Percentiles rank a stretch among this genome's conserved stretches.
Evolutionary conservation across 305 asterid genomes (phyloP).

Genomic region (Solanum chacoense): DNA sequence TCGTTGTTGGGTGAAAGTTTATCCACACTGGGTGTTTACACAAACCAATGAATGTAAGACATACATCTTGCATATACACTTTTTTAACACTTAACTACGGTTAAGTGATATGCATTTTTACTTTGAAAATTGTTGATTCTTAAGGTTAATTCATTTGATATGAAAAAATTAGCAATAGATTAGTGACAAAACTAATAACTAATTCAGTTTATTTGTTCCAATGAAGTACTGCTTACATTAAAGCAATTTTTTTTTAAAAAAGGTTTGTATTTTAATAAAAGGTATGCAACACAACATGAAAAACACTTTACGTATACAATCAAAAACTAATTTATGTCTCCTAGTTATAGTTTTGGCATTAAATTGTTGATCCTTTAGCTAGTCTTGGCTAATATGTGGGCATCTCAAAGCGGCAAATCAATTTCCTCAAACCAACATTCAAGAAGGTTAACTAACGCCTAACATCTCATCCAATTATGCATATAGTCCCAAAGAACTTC

Average conservation of each 20-base stretch:
- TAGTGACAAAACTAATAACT: too few relatives aligned
- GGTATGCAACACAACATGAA: not conserved
- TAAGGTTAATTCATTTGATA: not conserved
- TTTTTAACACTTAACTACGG: not conserved
- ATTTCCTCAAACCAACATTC: not conserved
- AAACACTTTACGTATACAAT: too few relatives aligned
- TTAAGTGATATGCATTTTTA: not conserved
- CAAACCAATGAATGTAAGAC: not conserved
- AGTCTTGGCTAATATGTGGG: not conserved
- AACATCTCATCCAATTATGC: not conserved
- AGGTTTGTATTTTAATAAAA: not conserved
- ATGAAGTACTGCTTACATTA: too few relatives aligned
- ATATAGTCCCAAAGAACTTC: not conserved
- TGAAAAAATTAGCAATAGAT: too few relatives aligned
- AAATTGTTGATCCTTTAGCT: not conserved
- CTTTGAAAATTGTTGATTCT: not conserved
- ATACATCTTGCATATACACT: not conserved
- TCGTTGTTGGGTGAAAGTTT: not conserved
- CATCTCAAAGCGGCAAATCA: not conserved
- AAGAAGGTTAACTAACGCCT: not conserved
- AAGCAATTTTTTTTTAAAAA: too few relatives aligned
- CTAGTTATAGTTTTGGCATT: not conserved
- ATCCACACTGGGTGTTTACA: not conserved
- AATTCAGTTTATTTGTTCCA: too few relatives aligned
- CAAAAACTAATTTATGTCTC: not conserved